Percentiles rank a stretch among this genome's conserved stretches.
These are phyloP conservation scores for Leucocoprinus leucothites DNA, from an alignment of 768 basidiomycete genomes.

Conservation along the genomic window DNA sequence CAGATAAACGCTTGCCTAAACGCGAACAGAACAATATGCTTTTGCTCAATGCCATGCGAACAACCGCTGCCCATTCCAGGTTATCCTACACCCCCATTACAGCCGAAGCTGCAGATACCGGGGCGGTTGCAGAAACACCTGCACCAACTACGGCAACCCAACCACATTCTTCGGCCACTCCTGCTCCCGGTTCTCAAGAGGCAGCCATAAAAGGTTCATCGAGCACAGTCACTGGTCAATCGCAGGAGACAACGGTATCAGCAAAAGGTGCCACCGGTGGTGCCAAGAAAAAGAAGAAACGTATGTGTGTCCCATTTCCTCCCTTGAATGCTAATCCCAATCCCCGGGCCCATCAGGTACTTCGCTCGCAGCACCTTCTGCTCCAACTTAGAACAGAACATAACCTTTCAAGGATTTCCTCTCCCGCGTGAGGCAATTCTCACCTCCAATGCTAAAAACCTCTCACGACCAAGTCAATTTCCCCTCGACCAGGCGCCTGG, in stretches of 20 bases:
- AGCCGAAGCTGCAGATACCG: conserved; percentile 23
- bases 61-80: conserved; percentile 70
- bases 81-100: conserved; percentile 43
- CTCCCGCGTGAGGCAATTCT: background rate
- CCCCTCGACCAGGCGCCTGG: too few species aligned
- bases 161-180: conserved; percentile 36
- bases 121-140: conserved; percentile 28
- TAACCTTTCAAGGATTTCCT: background rate
- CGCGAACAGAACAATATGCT: conserved; percentile 68
- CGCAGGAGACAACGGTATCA: conserved; percentile 36
- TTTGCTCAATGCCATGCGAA: conserved; percentile 75
- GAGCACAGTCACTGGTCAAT: conserved; percentile 17
- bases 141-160: conserved; percentile 27
- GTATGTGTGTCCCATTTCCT: conserved; percentile 35
- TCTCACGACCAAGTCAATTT: background rate
- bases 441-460: background rate
- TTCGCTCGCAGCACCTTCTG: conserved; percentile 32
- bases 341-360: conserved; percentile 27
- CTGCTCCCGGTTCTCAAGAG: conserved; percentile 34
- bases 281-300: conserved; percentile 76
- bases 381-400: conserved; percentile 21
- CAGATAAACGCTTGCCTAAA: conserved; percentile 30
- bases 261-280: conserved; percentile 46
- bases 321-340: background rate
- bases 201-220: conserved; percentile 31